Percentiles rank a stretch among this genome's conserved stretches.
Conservation (phyloP, 108 stramenopile genomes). For the Discostella stelligeroides region DNA sequence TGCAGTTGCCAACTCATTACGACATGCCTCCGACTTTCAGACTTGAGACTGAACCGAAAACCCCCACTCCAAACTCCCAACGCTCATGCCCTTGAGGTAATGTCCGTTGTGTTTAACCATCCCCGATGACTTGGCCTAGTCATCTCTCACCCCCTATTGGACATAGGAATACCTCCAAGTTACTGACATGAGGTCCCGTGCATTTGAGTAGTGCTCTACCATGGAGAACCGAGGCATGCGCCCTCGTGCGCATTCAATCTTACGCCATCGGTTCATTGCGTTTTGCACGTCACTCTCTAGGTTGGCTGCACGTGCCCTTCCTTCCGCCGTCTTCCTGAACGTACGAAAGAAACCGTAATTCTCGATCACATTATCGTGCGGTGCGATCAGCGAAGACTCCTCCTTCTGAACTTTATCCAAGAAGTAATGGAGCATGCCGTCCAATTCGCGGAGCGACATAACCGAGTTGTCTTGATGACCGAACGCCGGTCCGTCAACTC, state of each 20-base stretch:
- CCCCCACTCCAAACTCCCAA: too few relatives aligned
- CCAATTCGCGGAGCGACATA: constrained; percentile 4
- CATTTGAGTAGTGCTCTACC: constrained; percentile 15
- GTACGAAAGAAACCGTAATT: too few relatives aligned
- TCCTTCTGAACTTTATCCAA: constrained; percentile 12
- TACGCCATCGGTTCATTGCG: constrained; percentile 28
- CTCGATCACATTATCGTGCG: neutral
- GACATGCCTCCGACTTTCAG: too few relatives aligned
- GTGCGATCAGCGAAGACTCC: neutral
- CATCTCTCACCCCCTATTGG: constrained; percentile 3
- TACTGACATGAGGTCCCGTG: constrained; percentile 5
- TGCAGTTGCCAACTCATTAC: too few relatives aligned
- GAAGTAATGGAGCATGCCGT: constrained; percentile 6
- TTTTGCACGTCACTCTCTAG: neutral
- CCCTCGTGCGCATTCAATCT: constrained; percentile 1
- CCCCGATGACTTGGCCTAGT: too few relatives aligned
- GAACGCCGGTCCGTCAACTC: constrained; percentile 7
- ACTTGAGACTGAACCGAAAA: too few relatives aligned
- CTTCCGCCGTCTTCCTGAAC: constrained; percentile 8
- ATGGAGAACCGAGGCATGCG: constrained; percentile 4
- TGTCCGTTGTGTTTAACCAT: too few relatives aligned
- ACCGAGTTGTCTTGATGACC: constrained; percentile 4
- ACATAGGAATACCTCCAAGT: constrained; percentile 28
- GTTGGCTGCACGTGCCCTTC: neutral
- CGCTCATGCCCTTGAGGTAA: too few relatives aligned